These are phyloP conservation scores for Silene uniflora DNA, from an alignment of 148 eudicot species.

Conservation along the genomic window DNA sequence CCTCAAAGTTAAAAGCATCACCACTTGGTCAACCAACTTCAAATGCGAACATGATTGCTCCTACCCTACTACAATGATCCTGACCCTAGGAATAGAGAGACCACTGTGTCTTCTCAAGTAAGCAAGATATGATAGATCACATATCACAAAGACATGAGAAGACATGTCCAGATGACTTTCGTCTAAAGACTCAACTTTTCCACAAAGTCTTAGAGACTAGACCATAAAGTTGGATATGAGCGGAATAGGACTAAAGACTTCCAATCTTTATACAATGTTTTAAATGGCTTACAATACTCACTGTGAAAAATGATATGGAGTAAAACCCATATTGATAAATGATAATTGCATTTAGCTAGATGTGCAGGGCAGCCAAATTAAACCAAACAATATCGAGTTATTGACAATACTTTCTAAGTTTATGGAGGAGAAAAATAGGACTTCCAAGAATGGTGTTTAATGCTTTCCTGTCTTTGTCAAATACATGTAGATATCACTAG, in stretches of 20 bases:
- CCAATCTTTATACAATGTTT: neutral
- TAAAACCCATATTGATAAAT: constrained; percentile 4
- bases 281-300: neutral
- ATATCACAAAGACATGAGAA: too few species aligned
- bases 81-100: too few species aligned
- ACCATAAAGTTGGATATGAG: neutral
- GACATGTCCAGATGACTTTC: too few species aligned
- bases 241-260: neutral
- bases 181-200: neutral
- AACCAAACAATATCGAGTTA: neutral
- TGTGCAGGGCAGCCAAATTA: neutral
- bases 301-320: neutral
- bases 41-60: too few species aligned
- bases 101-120: too few species aligned
- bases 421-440: neutral
- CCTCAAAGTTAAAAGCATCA: too few species aligned
- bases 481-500: neutral
- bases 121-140: too few species aligned
- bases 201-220: neutral
- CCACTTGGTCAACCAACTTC: too few species aligned
- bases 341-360: neutral
- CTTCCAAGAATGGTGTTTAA: neutral
- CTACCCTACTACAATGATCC: too few species aligned
- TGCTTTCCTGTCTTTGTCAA: neutral
- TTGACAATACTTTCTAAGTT: neutral